phyloP scores from a whole-genome alignment of 2,329 filamentous ascomycete species.

The Nigrospora oryzae region DNA sequence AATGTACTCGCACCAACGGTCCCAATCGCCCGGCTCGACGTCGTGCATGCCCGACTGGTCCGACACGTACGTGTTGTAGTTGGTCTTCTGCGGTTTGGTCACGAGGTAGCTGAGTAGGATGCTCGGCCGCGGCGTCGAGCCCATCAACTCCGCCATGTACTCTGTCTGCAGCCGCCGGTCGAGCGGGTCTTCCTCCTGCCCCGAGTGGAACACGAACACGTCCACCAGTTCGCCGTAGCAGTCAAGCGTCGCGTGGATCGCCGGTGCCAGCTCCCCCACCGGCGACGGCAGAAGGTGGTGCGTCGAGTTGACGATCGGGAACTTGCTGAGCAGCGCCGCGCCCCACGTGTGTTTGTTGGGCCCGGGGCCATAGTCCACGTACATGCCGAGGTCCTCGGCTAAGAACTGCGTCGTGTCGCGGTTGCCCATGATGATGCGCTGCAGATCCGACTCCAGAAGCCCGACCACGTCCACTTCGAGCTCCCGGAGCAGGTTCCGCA shows the following conservation, averaged over 20 bases:
- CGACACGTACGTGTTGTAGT: conserved; percentile 94
- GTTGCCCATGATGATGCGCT: conserved; percentile 99
- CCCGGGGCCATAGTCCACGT: conserved; percentile 92
- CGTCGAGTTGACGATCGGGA: conserved; percentile 93
- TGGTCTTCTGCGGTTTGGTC: conserved; percentile 80
- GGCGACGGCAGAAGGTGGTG: conserved; percentile 92
- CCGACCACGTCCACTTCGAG: conserved; percentile 96
- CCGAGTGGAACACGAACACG: conserved; percentile 97
- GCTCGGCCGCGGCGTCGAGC: conserved; percentile 66
- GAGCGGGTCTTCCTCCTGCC: conserved; percentile 92
- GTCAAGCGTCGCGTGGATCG: conserved; percentile 93
- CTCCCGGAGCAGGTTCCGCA: conserved; percentile 84
- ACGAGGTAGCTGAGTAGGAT: conserved; percentile 90
- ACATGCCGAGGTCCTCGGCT: conserved; percentile 96
- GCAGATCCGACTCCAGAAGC: conserved; percentile 85
- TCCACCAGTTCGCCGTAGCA: conserved; percentile 86
- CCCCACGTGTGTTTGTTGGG: conserved; percentile 99
- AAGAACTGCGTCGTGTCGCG: conserved; percentile 92
- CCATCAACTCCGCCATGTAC: conserved; percentile 86
- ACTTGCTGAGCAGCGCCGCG: conserved; percentile 85
- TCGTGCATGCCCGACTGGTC: conserved; percentile 86
- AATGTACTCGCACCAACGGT: conserved; percentile 98
- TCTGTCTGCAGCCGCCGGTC: conserved; percentile 79
- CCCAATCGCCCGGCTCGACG: conserved; percentile 88
- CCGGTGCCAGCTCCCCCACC: conserved; percentile 88